Evolutionary conservation across 331 rosid genomes (phyloP).

Genomic region (Pyracantha coccinea): DNA sequence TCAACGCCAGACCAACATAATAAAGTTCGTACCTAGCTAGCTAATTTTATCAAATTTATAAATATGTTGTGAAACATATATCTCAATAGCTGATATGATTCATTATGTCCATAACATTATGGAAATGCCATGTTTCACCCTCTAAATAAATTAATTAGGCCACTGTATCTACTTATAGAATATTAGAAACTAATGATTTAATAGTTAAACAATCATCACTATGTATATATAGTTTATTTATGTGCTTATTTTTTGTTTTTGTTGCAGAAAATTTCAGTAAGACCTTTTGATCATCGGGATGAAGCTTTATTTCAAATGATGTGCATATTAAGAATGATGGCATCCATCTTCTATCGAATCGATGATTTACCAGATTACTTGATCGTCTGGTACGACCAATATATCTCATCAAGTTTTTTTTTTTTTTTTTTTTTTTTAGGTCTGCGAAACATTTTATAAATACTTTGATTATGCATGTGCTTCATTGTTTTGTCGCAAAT

Average conservation of each 20-base stretch:
- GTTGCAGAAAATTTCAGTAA: background rate
- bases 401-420: too few relatives aligned
- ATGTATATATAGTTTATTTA: background rate
- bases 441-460: background rate
- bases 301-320: background rate
- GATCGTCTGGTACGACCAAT: background rate
- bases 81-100: background rate
- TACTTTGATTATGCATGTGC: background rate
- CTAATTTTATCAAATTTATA: background rate
- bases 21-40: background rate
- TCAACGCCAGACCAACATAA: background rate
- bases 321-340: background rate
- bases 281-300: background rate
- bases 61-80: background rate
- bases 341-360: background rate
- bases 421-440: background rate
- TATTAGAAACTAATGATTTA: background rate
- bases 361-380: background rate
- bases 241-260: background rate
- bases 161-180: background rate
- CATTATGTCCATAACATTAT: background rate
- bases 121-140: background rate
- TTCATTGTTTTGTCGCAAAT: background rate
- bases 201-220: background rate
- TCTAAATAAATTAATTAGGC: background rate